Conservation (phyloP, 75 land plant species). For the Larix kaempferi region DNA sequence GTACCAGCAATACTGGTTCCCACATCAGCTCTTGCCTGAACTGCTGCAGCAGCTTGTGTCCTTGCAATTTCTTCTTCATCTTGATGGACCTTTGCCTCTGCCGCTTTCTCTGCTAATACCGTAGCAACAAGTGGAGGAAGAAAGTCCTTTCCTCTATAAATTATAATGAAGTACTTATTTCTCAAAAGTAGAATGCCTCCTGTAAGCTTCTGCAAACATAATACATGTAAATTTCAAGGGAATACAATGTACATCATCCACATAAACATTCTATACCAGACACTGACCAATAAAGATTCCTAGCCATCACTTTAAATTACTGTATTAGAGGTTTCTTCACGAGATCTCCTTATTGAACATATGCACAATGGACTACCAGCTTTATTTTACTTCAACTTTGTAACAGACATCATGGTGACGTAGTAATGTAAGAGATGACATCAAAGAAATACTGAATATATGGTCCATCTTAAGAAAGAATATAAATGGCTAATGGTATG, state of each 20-base stretch:
- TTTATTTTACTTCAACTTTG: too few relatives aligned
- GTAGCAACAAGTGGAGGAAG: conserved; percentile 62
- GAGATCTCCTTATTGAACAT: neutral
- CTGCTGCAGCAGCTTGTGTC: conserved; percentile 12
- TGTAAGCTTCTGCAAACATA: conserved; percentile 47
- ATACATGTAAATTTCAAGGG: neutral
- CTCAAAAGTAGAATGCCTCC: conserved; percentile 62
- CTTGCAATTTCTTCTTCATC: conserved; percentile 72
- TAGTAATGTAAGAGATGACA: too few relatives aligned
- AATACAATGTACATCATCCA: neutral
- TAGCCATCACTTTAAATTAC: neutral
- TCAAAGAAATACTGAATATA: too few relatives aligned
- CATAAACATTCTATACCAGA: neutral
- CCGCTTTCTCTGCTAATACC: conserved; percentile 55
- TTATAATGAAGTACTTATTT: conserved; percentile 63
- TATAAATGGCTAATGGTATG: too few relatives aligned
- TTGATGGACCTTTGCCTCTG: conserved; percentile 51
- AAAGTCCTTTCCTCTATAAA: conserved; percentile 80
- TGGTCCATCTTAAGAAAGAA: too few relatives aligned
- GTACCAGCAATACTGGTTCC: conserved; percentile 56
- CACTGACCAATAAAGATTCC: neutral
- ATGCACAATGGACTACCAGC: neutral
- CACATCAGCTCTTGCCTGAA: conserved; percentile 7
- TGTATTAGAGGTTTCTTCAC: neutral
- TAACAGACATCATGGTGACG: too few relatives aligned